phyloP scores from a whole-genome alignment of 2,329 filamentous ascomycete species.

The Aspergillus glaucus region DNA sequence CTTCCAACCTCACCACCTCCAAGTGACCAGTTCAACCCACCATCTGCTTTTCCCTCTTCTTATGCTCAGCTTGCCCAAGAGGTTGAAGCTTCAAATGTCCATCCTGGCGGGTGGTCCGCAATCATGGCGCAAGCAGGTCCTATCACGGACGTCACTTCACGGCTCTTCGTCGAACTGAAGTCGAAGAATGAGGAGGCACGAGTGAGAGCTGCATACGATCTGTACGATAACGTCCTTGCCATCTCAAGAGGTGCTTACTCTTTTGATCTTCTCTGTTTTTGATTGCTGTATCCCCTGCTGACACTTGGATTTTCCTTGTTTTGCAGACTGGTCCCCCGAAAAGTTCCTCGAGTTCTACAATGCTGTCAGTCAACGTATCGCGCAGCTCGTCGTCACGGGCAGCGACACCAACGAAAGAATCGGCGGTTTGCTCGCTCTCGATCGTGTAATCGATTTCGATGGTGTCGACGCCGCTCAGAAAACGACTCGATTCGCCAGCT shows the following conservation, averaged over 20 bases:
- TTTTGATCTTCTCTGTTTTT: not conserved
- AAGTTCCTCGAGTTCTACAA: constrained; percentile 68
- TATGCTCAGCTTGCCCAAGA: constrained; percentile 17
- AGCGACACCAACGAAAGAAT: constrained; percentile 82
- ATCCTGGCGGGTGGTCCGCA: constrained; percentile 29
- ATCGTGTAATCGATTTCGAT: constrained; percentile 91
- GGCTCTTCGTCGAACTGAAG: constrained; percentile 52
- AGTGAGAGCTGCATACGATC: constrained; percentile 44
- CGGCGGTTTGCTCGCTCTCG: constrained; percentile 85
- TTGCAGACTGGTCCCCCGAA: constrained; percentile 68
- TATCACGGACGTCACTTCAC: constrained; percentile 46
- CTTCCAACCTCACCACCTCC: no score
- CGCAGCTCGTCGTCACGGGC: constrained; percentile 72
- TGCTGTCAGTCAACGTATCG: constrained; percentile 60
- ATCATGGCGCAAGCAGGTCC: constrained; percentile 44
- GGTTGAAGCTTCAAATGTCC: constrained; percentile 34
- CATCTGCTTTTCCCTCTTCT: no score
- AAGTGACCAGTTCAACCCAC: no score
- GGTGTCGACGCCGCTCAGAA: constrained; percentile 89
- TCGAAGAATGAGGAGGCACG: constrained; percentile 49
- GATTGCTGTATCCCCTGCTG: not conserved
- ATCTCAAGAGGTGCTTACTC: constrained; percentile 39
- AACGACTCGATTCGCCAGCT: constrained; percentile 88
- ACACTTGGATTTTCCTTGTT: not conserved
- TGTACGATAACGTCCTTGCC: constrained; percentile 41